Evolutionary conservation across 2,329 filamentous ascomycete species (phyloP), one percentile per base, ranked within the genome.

Genomic region (Curvularia hawaiiensis): DNA sequence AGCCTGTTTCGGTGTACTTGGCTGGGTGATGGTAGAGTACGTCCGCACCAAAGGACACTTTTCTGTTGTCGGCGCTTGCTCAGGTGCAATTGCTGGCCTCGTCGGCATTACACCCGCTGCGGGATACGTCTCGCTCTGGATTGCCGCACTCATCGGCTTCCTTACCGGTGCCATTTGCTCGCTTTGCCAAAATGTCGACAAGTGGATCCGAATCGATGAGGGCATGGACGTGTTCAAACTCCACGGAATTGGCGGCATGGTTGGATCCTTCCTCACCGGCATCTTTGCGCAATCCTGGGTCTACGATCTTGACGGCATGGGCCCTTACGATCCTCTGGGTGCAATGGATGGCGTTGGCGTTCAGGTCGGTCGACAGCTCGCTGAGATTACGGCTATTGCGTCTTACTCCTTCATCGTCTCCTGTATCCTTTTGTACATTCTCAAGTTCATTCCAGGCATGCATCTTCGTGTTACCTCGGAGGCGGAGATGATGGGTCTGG

Each of bases 151-250:
- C 26, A 85, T 86, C 62, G 84, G 83, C 5, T 84, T 85, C 75
- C 61, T 86, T 31, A 85, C 83, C 4, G 80, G 78, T 9, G 76
- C 81, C 8, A 75, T 83, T 24, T 85, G 83, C 69, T 77, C 81
- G 9, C 67, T 76, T 1, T 75, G 80, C 39, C 79, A 83, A 57
- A 73, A 84, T 58, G 64, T 85, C 58, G 84, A 85, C 65, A 76
- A 81, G 26, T 84, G 82, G 80, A 67, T 85, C 30, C 73, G 73
- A 56, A 83, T 85, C 57, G 84, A 86, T 62, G 84, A 86, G 60
- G 82, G 83, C 11, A 81, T 86, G 67, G 83, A 86, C 59, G 83
- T 86, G 41, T 86, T 86, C 77, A 85, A 84, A 67, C 79, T 85
- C 12, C 84, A 86, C 67, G 83, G 82, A 16, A 78, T 85, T 24